phyloP scores from a whole-genome alignment of 768 basidiomycete species.

The Pleurotus tuber-regium region DNA sequence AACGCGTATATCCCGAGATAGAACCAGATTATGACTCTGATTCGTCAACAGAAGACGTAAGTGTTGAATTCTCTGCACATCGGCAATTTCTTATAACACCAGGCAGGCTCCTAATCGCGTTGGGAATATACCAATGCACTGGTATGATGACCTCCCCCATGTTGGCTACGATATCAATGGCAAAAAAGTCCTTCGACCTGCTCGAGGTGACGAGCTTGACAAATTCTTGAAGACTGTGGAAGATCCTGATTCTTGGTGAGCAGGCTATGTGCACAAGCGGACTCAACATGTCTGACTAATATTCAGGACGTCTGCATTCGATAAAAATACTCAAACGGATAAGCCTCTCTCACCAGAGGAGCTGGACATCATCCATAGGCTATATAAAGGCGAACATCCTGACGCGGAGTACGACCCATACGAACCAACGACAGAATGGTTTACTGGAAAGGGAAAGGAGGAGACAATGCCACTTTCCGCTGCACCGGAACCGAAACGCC shows the following conservation, averaged over 20 bases:
- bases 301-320: constrained; percentile 88
- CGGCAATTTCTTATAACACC: constrained; percentile 12
- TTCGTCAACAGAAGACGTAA: constrained; percentile 87
- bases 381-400: constrained; percentile 91
- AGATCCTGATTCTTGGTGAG: constrained; percentile 84
- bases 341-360: constrained; percentile 87
- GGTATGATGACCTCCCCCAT: constrained; percentile 99
- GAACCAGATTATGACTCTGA: constrained; percentile 91
- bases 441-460: constrained; percentile 93
- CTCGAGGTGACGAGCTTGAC: constrained; percentile 94
- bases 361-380: constrained; percentile 88
- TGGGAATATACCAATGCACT: constrained; percentile 94
- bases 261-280: constrained; percentile 13
- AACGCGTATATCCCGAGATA: constrained; percentile 83
- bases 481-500: constrained; percentile 91
- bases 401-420: constrained; percentile 91
- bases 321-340: constrained; percentile 82
- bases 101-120: constrained; percentile 88
- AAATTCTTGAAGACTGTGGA: constrained; percentile 94
- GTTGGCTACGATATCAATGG: constrained; percentile 96
- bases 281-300: constrained; percentile 2
- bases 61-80: constrained; percentile 24
- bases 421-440: constrained; percentile 94
- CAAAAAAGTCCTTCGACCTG: constrained; percentile 90
- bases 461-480: constrained; percentile 91